A percentile compares a stretch with the other conserved stretches of the same genome.
These are phyloP conservation scores for Hanseniaspora uvarum DNA, from an alignment of 1,139 yeast genomes.

Conservation along the genomic window DNA sequence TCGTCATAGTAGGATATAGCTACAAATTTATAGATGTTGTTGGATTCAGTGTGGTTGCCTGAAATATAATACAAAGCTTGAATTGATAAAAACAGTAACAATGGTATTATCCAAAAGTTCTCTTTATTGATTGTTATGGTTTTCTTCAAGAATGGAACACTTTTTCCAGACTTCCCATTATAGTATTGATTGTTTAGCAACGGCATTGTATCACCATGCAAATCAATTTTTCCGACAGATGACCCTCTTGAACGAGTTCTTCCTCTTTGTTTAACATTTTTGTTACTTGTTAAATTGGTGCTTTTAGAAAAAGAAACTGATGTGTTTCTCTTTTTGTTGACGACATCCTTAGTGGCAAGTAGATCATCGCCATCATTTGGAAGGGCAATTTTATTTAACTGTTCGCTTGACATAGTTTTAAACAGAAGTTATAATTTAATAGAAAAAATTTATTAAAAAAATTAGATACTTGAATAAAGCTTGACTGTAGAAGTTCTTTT, in stretches of 20 bases:
- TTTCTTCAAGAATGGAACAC: slow-evolving; percentile 12
- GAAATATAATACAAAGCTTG: slow-evolving; percentile 25
- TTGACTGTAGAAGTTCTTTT: too few species aligned
- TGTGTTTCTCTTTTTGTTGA: background rate
- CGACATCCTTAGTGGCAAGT: background rate
- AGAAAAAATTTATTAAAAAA: too few species aligned
- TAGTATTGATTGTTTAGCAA: slow-evolving; percentile 4
- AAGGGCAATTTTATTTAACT: background rate
- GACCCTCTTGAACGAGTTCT: slow-evolving; percentile 16
- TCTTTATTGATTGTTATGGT: slow-evolving; percentile 15
- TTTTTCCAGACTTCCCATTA: slow-evolving; percentile 5
- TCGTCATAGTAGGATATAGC: slow-evolving; percentile 55
- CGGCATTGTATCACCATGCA: slow-evolving; percentile 15
- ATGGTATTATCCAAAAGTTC: slow-evolving; percentile 15
- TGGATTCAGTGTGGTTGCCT: slow-evolving; percentile 45
- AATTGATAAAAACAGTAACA: background rate
- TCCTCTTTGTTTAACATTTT: background rate
- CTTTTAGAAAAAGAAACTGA: slow-evolving; percentile 11
- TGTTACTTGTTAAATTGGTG: slow-evolving; percentile 2
- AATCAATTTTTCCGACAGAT: slow-evolving; percentile 13
- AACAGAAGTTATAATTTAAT: background rate
- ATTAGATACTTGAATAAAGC: too few species aligned
- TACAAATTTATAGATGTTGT: slow-evolving; percentile 57
- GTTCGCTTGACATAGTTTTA: background rate
- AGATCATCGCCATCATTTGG: background rate